phyloP scores from a whole-genome alignment of 31 red algal genomes.

The Asparagopsis taxiformis region DNA sequence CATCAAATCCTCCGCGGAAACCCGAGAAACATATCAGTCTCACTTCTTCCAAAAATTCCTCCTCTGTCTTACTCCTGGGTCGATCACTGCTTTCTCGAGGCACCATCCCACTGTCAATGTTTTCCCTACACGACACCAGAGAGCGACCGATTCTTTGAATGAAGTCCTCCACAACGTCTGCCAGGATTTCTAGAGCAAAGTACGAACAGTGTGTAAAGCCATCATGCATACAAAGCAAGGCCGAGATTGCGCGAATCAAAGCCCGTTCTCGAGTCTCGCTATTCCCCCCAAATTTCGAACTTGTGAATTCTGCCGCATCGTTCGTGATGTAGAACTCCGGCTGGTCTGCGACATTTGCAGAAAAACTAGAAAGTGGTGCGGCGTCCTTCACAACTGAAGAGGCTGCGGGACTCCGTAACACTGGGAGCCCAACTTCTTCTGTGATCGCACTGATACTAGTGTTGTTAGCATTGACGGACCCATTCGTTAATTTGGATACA shows the following conservation, averaged over 20 bases:
- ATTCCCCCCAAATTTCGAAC: too few relatives aligned
- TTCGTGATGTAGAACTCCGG: too few relatives aligned
- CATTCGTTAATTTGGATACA: too few relatives aligned
- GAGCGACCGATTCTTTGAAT: slow-evolving; percentile 25
- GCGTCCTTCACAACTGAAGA: too few relatives aligned
- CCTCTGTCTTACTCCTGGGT: background rate
- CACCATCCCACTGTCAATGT: slow-evolving; percentile 2
- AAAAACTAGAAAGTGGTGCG: too few relatives aligned
- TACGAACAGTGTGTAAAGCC: slow-evolving; percentile 44
- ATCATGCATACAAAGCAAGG: slow-evolving; percentile 30
- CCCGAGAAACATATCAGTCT: slow-evolving; percentile 10
- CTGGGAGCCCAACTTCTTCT: too few relatives aligned
- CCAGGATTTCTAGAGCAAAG: slow-evolving; percentile 32
- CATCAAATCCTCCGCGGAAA: slow-evolving; percentile 5
- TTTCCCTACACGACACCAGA: slow-evolving; percentile 11
- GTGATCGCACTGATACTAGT: too few relatives aligned
- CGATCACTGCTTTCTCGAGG: slow-evolving; percentile 1
- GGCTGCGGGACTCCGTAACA: too few relatives aligned
- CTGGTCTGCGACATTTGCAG: too few relatives aligned
- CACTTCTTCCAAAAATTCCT: background rate
- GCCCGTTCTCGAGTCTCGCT: slow-evolving; percentile 25
- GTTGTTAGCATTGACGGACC: too few relatives aligned
- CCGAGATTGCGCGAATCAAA: slow-evolving; percentile 3
- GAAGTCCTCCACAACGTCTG: slow-evolving; percentile 49
- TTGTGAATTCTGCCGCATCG: too few relatives aligned